Base-by-base conservation (phyloP, 2,329 filamentous ascomycete species). In the Fusarium oligoseptatum region DNA sequence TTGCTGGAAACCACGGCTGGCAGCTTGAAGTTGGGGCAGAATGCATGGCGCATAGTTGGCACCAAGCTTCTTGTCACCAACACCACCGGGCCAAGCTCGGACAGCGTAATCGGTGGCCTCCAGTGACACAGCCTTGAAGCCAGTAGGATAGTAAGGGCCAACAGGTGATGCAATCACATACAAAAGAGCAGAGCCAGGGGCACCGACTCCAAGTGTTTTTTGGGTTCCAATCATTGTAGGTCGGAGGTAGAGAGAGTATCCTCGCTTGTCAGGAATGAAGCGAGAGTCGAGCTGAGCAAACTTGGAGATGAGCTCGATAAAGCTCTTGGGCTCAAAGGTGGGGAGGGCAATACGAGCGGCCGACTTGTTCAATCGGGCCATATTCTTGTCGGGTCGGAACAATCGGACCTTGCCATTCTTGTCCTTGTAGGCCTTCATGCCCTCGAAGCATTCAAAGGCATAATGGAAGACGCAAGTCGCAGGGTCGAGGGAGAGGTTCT, bases 1-100 rank as follows among this genome's bases (percentile, higher is more conserved):
- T 87, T 99, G 97, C 86, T 98, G 96, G 89, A 95, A 98, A 24
- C 97, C 97, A 66, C 95, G 91, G 83, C 92, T 93, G 55, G 95
- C 95, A 48, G 97, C 97, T 85, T 98, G 91, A 79, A 97, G 90
- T 86, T 99, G 97, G 20, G 97, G 97, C n/a, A 98, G 88, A 80
- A 99, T 96, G 87, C 97, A 98, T 7, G 97, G 97, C n/a, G 97
- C 97, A 83, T 99, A 99, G 90, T 99, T 99, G 80, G 96, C 97
- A 72, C 97, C 97, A 37, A 99, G 92, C 88, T 99, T 99, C 91
- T 97, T 97, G 87, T 98, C 95, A 79, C 97, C 97, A 36, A 98
- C 96, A 82, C 97, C 97, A 70, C 97, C 97, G 56, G 97, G 97
- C 97, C 97, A 99, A 67, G 97, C 97, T 76, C 97, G 95, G 72